Conservation (phyloP, 345 rosid genomes). For the Citrus maxima region DNA sequence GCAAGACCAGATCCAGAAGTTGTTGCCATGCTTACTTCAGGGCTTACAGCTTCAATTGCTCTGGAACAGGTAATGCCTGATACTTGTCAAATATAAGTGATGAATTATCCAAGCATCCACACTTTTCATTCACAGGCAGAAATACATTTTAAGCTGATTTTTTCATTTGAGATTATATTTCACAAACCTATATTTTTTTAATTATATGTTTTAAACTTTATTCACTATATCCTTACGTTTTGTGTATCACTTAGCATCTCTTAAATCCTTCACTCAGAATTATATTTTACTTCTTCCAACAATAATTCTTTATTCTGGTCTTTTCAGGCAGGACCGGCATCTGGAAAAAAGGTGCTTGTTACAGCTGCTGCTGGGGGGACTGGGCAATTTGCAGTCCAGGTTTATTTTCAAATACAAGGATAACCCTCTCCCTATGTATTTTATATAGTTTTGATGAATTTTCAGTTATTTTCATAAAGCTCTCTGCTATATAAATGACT, state of each 20-base stretch:
- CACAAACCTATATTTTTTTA: neutral
- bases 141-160: neutral
- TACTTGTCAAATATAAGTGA: neutral
- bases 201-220: neutral
- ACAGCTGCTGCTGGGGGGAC: slow-evolving; percentile 99
- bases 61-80: slow-evolving; percentile 64
- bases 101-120: neutral
- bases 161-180: neutral
- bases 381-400: slow-evolving; percentile 99
- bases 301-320: slow-evolving; percentile 14
- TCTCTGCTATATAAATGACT: neutral
- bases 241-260: neutral
- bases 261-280: neutral
- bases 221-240: neutral
- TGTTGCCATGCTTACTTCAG: slow-evolving; percentile 98
- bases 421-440: neutral
- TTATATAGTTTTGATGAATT: neutral
- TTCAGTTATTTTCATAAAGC: neutral
- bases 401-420: slow-evolving; percentile 20
- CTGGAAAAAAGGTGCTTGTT: slow-evolving; percentile 77
- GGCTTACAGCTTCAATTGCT: slow-evolving; percentile 91
- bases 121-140: too few relatives aligned
- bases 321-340: slow-evolving; percentile 75
- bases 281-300: slow-evolving; percentile 12
- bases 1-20: slow-evolving; percentile 96